These are phyloP conservation scores for Cavenderia fasciculata DNA, from an alignment of 78 protist genomes.

Conservation along the genomic window DNA sequence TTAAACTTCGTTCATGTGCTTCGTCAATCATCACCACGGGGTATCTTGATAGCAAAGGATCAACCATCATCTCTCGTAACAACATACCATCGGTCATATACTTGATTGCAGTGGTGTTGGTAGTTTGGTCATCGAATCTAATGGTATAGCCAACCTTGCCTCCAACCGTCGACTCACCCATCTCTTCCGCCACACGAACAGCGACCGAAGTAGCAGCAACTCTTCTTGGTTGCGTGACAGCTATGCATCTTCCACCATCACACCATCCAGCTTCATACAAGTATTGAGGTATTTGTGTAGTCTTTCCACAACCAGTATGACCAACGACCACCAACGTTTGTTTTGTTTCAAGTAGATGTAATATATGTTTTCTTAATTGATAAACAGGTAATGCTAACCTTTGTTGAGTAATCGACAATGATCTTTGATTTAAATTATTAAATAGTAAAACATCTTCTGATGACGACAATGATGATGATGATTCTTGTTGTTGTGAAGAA, in stretches of 20 bases:
- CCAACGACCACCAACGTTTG: constrained; percentile 74
- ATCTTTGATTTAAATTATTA: too few species aligned
- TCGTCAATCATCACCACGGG: constrained; percentile 96
- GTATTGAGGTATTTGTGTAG: constrained; percentile 87
- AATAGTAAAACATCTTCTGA: too few species aligned
- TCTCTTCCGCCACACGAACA: constrained; percentile 90
- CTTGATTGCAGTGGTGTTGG: constrained; percentile 81
- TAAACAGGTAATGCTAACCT: constrained; percentile 58
- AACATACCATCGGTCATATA: constrained; percentile 97
- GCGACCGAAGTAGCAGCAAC: constrained; percentile 94
- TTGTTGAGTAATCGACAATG: constrained; percentile 69
- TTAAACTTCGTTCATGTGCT: constrained; percentile 96
- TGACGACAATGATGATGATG: too few species aligned
- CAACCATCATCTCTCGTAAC: constrained; percentile 89
- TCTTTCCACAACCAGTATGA: constrained; percentile 85
- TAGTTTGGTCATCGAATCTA: constrained; percentile 78
- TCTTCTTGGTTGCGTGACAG: constrained; percentile 93
- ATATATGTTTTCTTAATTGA: constrained; percentile 24
- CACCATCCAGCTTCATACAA: constrained; percentile 92
- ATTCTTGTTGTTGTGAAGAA: too few species aligned
- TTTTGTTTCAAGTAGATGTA: constrained; percentile 73
- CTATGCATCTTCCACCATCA: constrained; percentile 77
- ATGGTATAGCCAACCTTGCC: constrained; percentile 84
- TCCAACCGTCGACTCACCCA: constrained; percentile 73
- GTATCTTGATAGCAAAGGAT: constrained; percentile 90